Evolutionary conservation across 805 yeast genomes (phyloP), one percentile per base, ranked within the genome.

Genomic region (Zygoascus biomembranicola): DNA sequence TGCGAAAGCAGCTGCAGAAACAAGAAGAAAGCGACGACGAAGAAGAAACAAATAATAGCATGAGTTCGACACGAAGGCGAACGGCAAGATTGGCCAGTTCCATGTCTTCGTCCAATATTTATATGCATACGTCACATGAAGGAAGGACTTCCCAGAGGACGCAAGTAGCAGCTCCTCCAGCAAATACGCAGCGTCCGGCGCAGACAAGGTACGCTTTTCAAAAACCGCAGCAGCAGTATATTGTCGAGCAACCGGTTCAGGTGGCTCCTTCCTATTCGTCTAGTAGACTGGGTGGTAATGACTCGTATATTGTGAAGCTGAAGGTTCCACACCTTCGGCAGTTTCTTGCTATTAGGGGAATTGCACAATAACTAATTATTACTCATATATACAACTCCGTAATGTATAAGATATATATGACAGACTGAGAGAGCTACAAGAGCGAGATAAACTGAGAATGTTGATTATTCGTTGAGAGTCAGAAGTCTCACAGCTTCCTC

Each of bases 21-120:
- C 52, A 49, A 23, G 60, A 62, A 39, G 61, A 57, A 23, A 55
- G 57, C 20, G 63, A 59, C 20, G 65, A 62, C 20, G 66, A 62
- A 14, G 62, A 59, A 20, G 62, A 63, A 16, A 57, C 48, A 5
- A 35, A 35, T 8, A 35, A 11, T 18, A 32, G 43, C 52, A 18
- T 26, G 20, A 49, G 37, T n/a, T 14, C 28, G 13, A 9, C 39
- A 35, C 3, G 39, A 35, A 11, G 39, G 16, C 13, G 39, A 35
- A n/a, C 16, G 8, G 39, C 52, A 5, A 19, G 41, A 20, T 4
- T 32, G 32, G 10, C 41, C 10, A n/a, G 31, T 23, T 16, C 19
- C 31, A 46, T 31, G 9, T 31, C 49, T 16, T 11, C 23, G 23
- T 11, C 14, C 23, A 46, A 20, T 19, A 19, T 23, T 20, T 23